These are phyloP conservation scores for Persicaria tinctoria DNA, from an alignment of 148 eudicot genomes.

Conservation along the genomic window DNA sequence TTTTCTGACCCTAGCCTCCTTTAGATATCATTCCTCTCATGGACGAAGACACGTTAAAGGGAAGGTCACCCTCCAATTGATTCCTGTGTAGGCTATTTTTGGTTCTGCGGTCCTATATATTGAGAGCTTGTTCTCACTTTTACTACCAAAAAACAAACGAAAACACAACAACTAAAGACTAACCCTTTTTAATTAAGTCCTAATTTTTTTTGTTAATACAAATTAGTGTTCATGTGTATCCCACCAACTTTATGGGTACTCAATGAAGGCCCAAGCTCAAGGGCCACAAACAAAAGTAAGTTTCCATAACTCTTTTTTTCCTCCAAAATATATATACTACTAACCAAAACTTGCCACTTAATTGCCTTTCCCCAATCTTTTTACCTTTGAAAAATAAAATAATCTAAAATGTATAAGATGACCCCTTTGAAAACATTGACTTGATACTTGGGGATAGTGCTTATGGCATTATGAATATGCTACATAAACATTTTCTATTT, in stretches of 20 bases:
- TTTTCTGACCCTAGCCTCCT: too few species aligned
- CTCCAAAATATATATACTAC: too few species aligned
- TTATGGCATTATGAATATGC: background rate
- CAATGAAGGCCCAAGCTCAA: conserved; percentile 21
- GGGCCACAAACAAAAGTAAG: conserved; percentile 22
- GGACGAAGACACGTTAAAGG: too few species aligned
- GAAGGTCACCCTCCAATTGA: too few species aligned
- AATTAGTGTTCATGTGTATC: background rate
- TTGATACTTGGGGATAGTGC: background rate
- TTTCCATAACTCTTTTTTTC: background rate
- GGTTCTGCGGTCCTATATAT: too few species aligned
- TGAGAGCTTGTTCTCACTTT: too few species aligned
- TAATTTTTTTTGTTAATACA: background rate
- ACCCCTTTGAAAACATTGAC: background rate
- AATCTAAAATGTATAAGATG: background rate
- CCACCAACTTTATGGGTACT: conserved; percentile 13
- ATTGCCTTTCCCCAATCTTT: background rate
- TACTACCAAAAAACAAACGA: too few species aligned
- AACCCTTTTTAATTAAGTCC: too few species aligned
- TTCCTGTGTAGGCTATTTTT: too few species aligned
- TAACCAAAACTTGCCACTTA: conserved; percentile 4
- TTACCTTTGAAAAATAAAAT: background rate
- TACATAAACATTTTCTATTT: background rate
- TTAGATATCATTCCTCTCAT: too few species aligned
- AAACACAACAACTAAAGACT: too few species aligned